Evolutionary conservation across 495 filamentous ascomycete genomes (phyloP).

Genomic region (Cercophora samala): DNA sequence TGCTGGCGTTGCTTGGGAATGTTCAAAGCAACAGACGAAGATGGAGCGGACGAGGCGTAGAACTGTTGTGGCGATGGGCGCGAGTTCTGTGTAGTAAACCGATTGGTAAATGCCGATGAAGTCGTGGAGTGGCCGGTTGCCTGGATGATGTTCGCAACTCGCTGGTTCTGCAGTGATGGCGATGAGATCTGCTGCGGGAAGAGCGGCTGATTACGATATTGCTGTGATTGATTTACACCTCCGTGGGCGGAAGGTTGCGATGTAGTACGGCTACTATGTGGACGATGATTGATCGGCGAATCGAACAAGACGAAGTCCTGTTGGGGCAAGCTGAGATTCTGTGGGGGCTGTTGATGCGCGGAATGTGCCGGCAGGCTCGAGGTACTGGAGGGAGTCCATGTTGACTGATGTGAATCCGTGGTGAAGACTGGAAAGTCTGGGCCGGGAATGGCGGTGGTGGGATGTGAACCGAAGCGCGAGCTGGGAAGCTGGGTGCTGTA

Average conservation of each 20-base stretch:
- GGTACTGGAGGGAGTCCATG: constrained; percentile 60
- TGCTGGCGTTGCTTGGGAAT: constrained; percentile 42
- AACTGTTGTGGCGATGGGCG: constrained; percentile 43
- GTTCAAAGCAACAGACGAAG: constrained; percentile 44
- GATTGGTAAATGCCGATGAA: constrained; percentile 57
- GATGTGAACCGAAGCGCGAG: constrained; percentile 46
- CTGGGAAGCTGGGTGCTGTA: constrained; percentile 47
- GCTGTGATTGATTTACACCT: constrained; percentile 42
- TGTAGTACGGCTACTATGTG: constrained; percentile 46
- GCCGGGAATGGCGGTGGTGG: constrained; percentile 50
- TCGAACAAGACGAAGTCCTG: constrained; percentile 58
- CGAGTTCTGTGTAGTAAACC: constrained; percentile 47
- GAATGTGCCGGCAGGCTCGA: constrained; percentile 56
- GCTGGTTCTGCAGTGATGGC: constrained; percentile 50
- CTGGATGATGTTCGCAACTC: constrained; percentile 59
- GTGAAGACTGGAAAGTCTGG: constrained; percentile 57
- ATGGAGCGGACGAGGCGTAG: constrained; percentile 53
- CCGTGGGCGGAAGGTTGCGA: constrained; percentile 40
- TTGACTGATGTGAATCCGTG: constrained; percentile 55
- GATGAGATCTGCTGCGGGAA: constrained; percentile 33
- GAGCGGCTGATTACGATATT: constrained; percentile 36
- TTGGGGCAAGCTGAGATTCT: constrained; percentile 44
- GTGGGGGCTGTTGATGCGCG: constrained; percentile 47
- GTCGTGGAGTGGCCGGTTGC: constrained; percentile 55
- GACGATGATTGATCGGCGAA: constrained; percentile 43